Evolutionary conservation across 2,329 filamentous ascomycete genomes (phyloP).

Genomic region (Botrytis hyacinthi): DNA sequence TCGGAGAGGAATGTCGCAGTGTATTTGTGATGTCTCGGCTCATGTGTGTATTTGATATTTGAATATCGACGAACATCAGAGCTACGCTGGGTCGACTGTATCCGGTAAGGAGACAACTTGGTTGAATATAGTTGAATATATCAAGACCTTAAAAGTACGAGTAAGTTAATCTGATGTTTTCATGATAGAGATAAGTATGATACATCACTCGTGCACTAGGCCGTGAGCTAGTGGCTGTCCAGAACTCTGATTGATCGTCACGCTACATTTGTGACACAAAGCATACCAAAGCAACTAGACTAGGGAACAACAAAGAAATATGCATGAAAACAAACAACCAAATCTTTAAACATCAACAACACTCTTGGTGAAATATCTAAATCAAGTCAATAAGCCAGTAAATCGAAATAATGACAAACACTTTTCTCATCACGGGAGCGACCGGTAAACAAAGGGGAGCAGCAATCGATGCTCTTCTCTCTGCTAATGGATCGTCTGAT

Average conservation of each 20-base stretch:
- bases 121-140: not conserved
- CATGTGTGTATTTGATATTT: not conserved
- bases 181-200: not conserved
- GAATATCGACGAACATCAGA: not conserved
- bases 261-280: conserved; percentile 2
- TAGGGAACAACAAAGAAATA: not conserved
- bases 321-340: not conserved
- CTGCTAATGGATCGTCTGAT: conserved; percentile 26
- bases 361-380: not conserved
- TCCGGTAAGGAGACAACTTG: not conserved
- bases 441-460: conserved; percentile 50
- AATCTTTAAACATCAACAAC: not conserved
- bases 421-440: conserved; percentile 45
- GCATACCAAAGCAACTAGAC: conserved; percentile 2
- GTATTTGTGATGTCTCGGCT: not conserved
- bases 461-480: conserved; percentile 45
- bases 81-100: not conserved
- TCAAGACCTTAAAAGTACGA: not conserved
- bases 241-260: not conserved
- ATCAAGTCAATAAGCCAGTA: not conserved
- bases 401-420: conserved; percentile 15
- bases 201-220: not conserved
- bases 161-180: not conserved
- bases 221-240: not conserved
- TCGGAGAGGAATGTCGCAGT: not conserved